Percentiles rank a stretch among this genome's conserved stretches.
Conservation (phyloP, 106 monocot species). For the Dendrobium nobile region DNA sequence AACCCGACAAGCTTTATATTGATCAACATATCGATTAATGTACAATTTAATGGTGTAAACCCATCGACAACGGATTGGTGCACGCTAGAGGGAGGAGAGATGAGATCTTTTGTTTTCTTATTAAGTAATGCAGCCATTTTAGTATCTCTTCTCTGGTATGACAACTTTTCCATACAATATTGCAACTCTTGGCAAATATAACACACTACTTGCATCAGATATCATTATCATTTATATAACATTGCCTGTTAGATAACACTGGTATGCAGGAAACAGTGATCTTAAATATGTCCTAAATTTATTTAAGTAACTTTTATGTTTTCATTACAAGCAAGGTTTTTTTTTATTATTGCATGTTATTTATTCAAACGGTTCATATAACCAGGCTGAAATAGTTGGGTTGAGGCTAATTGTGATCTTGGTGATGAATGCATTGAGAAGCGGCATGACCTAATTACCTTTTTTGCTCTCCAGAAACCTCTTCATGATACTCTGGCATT, state of each 20-base stretch:
- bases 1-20: too few relatives aligned
- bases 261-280: neutral
- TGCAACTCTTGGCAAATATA: neutral
- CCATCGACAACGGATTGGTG: too few relatives aligned
- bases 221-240: neutral
- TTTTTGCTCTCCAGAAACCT: constrained; percentile 50
- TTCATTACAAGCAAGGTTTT: neutral
- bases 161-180: neutral
- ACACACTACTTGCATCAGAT: neutral
- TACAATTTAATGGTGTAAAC: too few relatives aligned
- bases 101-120: too few relatives aligned
- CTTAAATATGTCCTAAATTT: neutral
- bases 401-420: neutral
- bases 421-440: neutral
- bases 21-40: too few relatives aligned
- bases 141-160: neutral
- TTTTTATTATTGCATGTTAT: neutral
- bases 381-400: neutral
- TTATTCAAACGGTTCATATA: neutral
- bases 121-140: too few relatives aligned
- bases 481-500: constrained; percentile 82
- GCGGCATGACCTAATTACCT: neutral
- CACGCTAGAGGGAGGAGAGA: too few relatives aligned
- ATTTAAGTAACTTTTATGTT: neutral
- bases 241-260: neutral